phyloP scores from a whole-genome alignment of 441 rosid genomes.

The Brassica hybrid region DNA sequence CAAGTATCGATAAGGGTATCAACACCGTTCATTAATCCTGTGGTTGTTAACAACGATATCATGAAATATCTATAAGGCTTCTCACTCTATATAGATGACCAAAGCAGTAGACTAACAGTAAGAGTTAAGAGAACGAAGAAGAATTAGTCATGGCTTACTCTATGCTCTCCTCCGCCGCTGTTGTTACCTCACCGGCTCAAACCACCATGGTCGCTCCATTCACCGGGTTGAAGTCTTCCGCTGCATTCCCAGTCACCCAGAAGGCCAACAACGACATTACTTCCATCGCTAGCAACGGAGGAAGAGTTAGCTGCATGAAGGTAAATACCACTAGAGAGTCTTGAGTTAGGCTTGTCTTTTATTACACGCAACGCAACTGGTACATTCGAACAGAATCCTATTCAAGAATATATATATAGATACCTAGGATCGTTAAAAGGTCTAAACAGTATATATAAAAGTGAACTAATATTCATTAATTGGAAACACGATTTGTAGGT shows the following conservation, averaged over 20 bases:
- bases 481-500: slow-evolving; percentile 31
- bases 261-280: slow-evolving; percentile 12
- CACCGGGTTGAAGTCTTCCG: background rate
- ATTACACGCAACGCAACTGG: background rate
- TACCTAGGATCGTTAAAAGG: background rate
- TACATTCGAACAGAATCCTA: background rate
- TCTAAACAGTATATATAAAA: background rate
- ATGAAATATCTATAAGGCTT: background rate
- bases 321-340: background rate
- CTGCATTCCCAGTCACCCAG: slow-evolving; percentile 7
- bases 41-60: background rate
- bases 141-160: slow-evolving; percentile 6
- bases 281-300: slow-evolving; percentile 4
- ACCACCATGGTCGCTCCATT: slow-evolving; percentile 10
- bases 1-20: slow-evolving; percentile 4
- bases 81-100: slow-evolving; percentile 4
- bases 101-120: background rate
- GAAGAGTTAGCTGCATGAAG: slow-evolving; percentile 6
- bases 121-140: background rate
- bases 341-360: background rate
- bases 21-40: background rate
- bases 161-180: slow-evolving; percentile 10
- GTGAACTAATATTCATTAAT: background rate
- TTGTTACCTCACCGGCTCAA: slow-evolving; percentile 8
- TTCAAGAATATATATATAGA: background rate